Conservation (phyloP, 2,329 filamentous ascomycete species). For the Trichoderma arundinaceum region DNA sequence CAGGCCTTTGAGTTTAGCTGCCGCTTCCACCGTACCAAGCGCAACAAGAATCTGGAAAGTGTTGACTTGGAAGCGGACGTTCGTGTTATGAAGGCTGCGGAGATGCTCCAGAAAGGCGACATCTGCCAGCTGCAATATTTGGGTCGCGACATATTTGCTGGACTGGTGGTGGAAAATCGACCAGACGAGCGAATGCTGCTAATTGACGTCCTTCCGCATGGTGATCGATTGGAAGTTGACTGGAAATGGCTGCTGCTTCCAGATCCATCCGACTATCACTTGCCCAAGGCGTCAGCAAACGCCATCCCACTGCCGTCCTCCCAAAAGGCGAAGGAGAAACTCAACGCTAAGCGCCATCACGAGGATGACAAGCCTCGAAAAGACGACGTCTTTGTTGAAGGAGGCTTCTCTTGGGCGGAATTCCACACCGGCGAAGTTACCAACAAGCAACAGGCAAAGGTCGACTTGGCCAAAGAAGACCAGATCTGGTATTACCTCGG, state of each 20-base stretch:
- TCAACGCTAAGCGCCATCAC: conserved; percentile 68
- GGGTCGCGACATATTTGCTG: conserved; percentile 88
- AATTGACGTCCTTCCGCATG: conserved; percentile 82
- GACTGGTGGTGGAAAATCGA: conserved; percentile 83
- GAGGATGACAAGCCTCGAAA: conserved; percentile 67
- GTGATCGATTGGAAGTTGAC: conserved; percentile 77
- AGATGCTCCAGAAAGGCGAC: conserved; percentile 71
- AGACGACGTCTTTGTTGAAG: conserved; percentile 68
- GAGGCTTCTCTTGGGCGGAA: conserved; percentile 73
- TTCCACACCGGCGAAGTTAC: conserved; percentile 68
- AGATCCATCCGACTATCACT: conserved; percentile 70
- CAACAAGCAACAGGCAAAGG: conserved; percentile 67
- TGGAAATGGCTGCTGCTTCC: conserved; percentile 84
- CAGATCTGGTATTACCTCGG: conserved; percentile 91
- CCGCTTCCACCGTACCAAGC: conserved; percentile 88
- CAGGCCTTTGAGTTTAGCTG: conserved; percentile 93
- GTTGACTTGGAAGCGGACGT: conserved; percentile 73
- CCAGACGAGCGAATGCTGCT: conserved; percentile 75
- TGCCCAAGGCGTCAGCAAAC: conserved; percentile 75
- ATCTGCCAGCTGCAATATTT: conserved; percentile 86
- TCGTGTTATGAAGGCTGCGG: conserved; percentile 71
- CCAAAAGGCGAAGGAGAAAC: conserved; percentile 66
- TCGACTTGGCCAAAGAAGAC: conserved; percentile 74
- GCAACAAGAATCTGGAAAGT: conserved; percentile 75
- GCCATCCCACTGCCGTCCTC: conserved; percentile 73